Evolutionary conservation across 1,284 basidiomycete species (phyloP), one percentile per base, ranked within the genome.

Genomic region (Irpex sp.): DNA sequence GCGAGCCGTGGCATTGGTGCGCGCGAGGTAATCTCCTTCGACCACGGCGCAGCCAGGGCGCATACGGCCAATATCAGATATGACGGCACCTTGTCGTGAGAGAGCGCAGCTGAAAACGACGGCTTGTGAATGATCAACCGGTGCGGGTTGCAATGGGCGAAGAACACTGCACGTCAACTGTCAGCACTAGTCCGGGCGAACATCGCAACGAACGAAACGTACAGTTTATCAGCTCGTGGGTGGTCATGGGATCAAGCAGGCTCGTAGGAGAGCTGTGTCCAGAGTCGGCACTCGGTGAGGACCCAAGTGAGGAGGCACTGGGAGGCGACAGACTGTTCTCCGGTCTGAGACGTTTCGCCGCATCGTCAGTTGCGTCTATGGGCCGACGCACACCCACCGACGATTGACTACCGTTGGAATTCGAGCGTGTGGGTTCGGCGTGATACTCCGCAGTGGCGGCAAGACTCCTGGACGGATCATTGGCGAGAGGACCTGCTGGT

Each of bases 141-240:
- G 63, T 86, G 83, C 8, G 91, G 90, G 70, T 92, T 88, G 68
- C 86, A 87, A 72, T 90, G 90, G 26, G 90, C 82, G 72, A 93
- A 93, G 74, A 93, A 93, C 9, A 93, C 90, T 93, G 69, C 57
- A 62, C 15, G 53, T 31, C 53, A 46, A 46, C 39, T 46, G 39
- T 46, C 39, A 46, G 39, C 39, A 46, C 39, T 46, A 46, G 39
- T n/a, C 13, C 7, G 39, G n/a, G 13, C 11, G 13, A 46, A 46
- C 39, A n/a, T 11, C 47, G 62, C 66, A 65, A 55, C n/a, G 43
- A 43, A 67, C 56, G 36, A 6, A 33, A 78, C 89, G 71, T 72
- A 90, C 90, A 77, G 71, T 89, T 89, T 35, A 89, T 88, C 61
- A 92, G 82, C 73, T 92, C 90, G 63, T 87, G 82, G 7, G 86